phyloP scores from a whole-genome alignment of 768 basidiomycete species.

The Mycena indigotica region DNA sequence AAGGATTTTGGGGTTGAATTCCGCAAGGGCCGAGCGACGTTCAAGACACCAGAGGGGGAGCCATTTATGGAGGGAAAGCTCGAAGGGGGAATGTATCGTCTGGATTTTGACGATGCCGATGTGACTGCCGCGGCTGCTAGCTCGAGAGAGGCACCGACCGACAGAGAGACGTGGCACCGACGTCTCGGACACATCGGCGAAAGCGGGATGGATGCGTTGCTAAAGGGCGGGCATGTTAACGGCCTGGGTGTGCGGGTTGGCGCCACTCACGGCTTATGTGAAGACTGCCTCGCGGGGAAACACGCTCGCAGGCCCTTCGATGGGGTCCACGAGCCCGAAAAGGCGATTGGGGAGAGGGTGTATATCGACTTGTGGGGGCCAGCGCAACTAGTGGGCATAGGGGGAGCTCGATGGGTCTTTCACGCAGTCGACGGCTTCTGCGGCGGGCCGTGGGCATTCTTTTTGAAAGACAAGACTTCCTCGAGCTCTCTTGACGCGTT shows the following conservation, averaged over 20 bases:
- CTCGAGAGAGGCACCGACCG: neutral
- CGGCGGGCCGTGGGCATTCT: constrained; percentile 1
- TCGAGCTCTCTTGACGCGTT: neutral
- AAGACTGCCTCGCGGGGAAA: constrained; percentile 6
- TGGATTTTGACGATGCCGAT: neutral
- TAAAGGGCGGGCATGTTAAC: constrained; percentile 5
- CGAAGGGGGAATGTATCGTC: neutral
- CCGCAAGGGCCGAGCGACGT: neutral
- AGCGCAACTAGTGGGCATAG: neutral
- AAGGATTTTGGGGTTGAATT: neutral
- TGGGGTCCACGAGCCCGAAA: constrained; percentile 6
- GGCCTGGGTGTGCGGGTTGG: constrained; percentile 4
- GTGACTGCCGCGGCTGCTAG: neutral
- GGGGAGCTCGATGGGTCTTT: neutral
- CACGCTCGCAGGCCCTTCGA: constrained; percentile 7
- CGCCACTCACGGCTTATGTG: constrained; percentile 3
- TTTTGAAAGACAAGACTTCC: neutral
- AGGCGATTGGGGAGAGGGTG: constrained; percentile 2
- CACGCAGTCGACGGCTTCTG: constrained; percentile 6
- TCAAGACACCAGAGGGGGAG: neutral
- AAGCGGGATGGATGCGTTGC: neutral
- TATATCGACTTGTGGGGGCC: constrained; percentile 15
- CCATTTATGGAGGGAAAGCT: neutral
- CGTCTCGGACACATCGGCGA: constrained; percentile 11
- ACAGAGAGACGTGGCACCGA: constrained; percentile 11